A percentile compares a stretch with the other conserved stretches of the same genome.
Conservation (phyloP, 2,329 filamentous ascomycete genomes). For the Xylaria sp. region DNA sequence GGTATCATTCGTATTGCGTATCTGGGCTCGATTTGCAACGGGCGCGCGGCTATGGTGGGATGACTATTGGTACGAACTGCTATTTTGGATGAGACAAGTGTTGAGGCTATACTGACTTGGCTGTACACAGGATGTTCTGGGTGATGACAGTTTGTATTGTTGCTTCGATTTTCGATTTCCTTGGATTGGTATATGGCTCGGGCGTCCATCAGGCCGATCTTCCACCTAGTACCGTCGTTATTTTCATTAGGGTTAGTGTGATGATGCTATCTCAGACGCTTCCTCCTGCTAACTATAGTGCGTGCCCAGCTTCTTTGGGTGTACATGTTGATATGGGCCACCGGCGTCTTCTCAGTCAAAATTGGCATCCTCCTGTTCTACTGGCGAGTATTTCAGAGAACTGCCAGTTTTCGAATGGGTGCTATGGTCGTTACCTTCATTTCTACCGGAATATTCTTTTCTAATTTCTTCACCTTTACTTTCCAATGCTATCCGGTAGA, state of each 20-base stretch:
- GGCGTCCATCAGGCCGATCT: slow-evolving; percentile 35
- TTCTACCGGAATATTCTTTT: slow-evolving; percentile 34
- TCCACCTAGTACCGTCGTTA: slow-evolving; percentile 24
- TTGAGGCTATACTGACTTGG: slow-evolving; percentile 6
- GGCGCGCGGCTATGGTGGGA: slow-evolving; percentile 39
- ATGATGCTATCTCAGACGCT: neutral
- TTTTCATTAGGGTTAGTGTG: slow-evolving; percentile 34
- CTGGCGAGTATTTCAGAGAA: slow-evolving; percentile 38
- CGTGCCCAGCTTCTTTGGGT: slow-evolving; percentile 33
- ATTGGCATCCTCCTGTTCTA: slow-evolving; percentile 41
- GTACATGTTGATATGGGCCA: slow-evolving; percentile 39
- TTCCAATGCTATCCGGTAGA: slow-evolving; percentile 36
- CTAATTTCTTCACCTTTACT: slow-evolving; percentile 35
- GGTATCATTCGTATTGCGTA: slow-evolving; percentile 36
- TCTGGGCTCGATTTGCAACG: slow-evolving; percentile 35
- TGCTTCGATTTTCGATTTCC: slow-evolving; percentile 34
- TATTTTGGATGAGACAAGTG: neutral
- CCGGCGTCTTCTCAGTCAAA: slow-evolving; percentile 39
- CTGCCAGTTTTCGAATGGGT: slow-evolving; percentile 31
- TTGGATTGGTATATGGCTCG: slow-evolving; percentile 34
- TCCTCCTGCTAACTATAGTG: neutral
- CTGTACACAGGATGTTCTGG: slow-evolving; percentile 33
- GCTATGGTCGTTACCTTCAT: slow-evolving; percentile 34
- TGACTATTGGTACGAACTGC: slow-evolving; percentile 34
- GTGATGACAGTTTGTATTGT: slow-evolving; percentile 38